Percentiles rank a stretch among this genome's conserved stretches.
These are phyloP conservation scores for Boletellus ananas DNA, from an alignment of 768 basidiomycete species.

Conservation along the genomic window DNA sequence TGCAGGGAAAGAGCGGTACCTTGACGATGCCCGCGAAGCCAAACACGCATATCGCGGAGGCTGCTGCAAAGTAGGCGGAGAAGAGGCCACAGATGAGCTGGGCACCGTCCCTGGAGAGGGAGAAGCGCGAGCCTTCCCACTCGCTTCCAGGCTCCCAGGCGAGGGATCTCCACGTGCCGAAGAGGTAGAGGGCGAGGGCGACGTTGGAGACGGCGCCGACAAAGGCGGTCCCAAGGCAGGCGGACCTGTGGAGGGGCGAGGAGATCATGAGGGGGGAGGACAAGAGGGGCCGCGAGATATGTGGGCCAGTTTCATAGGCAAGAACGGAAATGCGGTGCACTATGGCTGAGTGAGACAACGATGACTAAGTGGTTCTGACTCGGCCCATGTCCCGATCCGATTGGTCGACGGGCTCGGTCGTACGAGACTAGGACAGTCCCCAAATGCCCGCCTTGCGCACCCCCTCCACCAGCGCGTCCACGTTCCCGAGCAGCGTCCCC, in stretches of 20 bases:
- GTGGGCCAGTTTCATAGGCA: conserved; percentile 2
- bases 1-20: conserved; percentile 37
- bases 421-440: conserved; percentile 52
- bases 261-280: conserved; percentile 3
- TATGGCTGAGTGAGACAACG: conserved; percentile 8
- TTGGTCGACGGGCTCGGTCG: too few relatives aligned
- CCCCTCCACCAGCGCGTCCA: conserved; percentile 85
- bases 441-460: conserved; percentile 85
- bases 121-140: conserved; percentile 43
- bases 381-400: background rate
- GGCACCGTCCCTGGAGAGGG: conserved; percentile 40
- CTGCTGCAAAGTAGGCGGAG: conserved; percentile 61
- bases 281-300: background rate
- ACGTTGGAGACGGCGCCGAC: conserved; percentile 40
- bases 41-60: conserved; percentile 58
- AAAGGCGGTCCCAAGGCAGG: conserved; percentile 36
- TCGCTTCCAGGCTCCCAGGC: conserved; percentile 47
- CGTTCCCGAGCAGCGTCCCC: conserved; percentile 83
- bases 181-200: conserved; percentile 38
- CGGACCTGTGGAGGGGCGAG: conserved; percentile 27
- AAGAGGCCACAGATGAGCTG: conserved; percentile 58
- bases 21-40: conserved; percentile 69
- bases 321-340: background rate
- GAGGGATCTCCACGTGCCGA: conserved; percentile 42
- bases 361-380: conserved; percentile 11